Evolutionary conservation across 2,329 filamentous ascomycete species (phyloP).

Genomic region (Trichoderma atroviride): DNA sequence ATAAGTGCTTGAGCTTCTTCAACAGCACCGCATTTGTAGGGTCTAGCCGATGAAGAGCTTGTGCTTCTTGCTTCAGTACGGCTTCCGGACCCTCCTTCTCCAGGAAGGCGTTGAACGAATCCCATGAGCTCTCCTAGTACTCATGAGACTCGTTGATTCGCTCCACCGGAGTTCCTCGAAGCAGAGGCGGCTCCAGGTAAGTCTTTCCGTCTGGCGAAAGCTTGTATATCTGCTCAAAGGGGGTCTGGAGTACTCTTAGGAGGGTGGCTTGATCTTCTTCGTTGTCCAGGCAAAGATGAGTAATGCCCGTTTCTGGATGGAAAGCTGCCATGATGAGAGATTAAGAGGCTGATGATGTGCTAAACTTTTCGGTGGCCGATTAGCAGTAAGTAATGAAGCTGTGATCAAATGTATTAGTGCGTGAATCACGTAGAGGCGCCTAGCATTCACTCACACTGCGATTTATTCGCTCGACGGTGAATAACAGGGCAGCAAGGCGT

Average conservation of each 20-base stretch:
- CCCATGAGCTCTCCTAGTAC: constrained; percentile 40
- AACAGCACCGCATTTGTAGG: constrained; percentile 26
- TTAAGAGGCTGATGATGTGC: neutral
- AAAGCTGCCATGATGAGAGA: neutral
- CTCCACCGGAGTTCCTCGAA: constrained; percentile 35
- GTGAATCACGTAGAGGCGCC: neutral
- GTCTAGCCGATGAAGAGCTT: neutral
- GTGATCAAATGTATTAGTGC: neutral
- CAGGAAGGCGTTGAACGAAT: constrained; percentile 37
- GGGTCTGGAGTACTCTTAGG: neutral
- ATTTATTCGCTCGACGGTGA: neutral
- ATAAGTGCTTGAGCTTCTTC: constrained; percentile 32
- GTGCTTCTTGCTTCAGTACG: constrained; percentile 28
- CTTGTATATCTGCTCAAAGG: constrained; percentile 13
- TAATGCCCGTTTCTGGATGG: neutral
- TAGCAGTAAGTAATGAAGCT: neutral
- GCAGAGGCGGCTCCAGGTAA: constrained; percentile 33
- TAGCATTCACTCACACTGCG: neutral
- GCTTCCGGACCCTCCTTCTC: constrained; percentile 33
- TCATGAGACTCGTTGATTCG: constrained; percentile 36
- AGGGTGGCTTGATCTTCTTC: neutral
- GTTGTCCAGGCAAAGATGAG: neutral
- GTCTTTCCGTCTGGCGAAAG: constrained; percentile 30
- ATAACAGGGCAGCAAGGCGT: neutral
- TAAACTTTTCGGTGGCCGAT: no score